A percentile compares a stretch with the other conserved stretches of the same genome.
These are phyloP conservation scores for Fusarium irregulare DNA, from an alignment of 2,329 filamentous ascomycete species.

Conservation along the genomic window DNA sequence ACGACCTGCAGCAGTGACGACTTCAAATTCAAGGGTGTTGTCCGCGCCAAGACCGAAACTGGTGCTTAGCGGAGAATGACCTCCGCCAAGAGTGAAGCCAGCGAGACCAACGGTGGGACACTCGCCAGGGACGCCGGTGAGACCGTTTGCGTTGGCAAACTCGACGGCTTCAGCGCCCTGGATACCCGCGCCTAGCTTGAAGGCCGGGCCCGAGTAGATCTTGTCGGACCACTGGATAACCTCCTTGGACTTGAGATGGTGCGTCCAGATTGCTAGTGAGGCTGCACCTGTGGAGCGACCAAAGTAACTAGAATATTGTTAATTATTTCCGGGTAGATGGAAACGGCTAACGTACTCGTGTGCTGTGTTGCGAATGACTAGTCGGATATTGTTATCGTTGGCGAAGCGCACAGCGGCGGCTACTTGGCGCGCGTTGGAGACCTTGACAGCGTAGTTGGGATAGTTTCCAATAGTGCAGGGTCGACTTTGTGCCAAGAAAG, in stretches of 20 bases:
- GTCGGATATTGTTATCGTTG: conserved; percentile 56
- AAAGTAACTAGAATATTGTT: conserved; percentile 21
- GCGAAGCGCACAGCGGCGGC: conserved; percentile 50
- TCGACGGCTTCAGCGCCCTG: conserved; percentile 60
- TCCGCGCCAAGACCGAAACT: conserved; percentile 70
- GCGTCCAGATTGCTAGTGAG: conserved; percentile 56
- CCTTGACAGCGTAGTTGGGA: conserved; percentile 55
- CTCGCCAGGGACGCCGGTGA: conserved; percentile 65
- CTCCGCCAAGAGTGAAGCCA: conserved; percentile 70
- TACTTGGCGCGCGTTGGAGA: conserved; percentile 48
- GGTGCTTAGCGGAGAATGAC: conserved; percentile 63
- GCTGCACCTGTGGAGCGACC: conserved; percentile 69
- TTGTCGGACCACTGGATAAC: conserved; percentile 53
- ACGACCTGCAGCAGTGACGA: conserved; percentile 63
- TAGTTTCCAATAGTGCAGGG: conserved; percentile 60
- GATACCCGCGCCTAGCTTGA: conserved; percentile 67
- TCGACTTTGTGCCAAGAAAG: conserved; percentile 47
- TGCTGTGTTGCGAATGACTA: conserved; percentile 65
- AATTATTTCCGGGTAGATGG: neutral
- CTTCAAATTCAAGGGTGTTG: conserved; percentile 66
- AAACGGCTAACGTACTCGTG: conserved; percentile 57
- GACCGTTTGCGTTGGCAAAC: conserved; percentile 59
- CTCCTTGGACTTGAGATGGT: conserved; percentile 56
- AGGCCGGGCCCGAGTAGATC: conserved; percentile 62
- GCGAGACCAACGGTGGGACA: conserved; percentile 67